Conservation (phyloP, 2,329 filamentous ascomycete genomes). For the Aureobasidium sp. region DNA sequence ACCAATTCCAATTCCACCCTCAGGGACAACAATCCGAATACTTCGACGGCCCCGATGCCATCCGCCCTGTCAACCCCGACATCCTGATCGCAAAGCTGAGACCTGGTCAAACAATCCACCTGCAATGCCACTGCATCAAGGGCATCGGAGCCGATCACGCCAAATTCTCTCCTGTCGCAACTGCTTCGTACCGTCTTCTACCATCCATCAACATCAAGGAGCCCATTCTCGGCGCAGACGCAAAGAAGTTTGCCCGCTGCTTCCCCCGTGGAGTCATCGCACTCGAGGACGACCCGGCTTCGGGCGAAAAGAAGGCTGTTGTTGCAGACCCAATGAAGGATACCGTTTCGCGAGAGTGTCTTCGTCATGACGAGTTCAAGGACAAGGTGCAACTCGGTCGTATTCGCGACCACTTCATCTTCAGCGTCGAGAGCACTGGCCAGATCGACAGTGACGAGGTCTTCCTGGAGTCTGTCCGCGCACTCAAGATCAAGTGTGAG, state of each 20-base stretch:
- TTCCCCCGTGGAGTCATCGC: conserved; percentile 85
- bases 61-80: conserved; percentile 77
- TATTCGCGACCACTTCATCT: conserved; percentile 93
- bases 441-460: conserved; percentile 92
- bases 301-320: conserved; percentile 77
- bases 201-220: conserved; percentile 76
- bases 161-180: conserved; percentile 95
- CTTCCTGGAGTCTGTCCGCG: conserved; percentile 81
- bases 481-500: conserved; percentile 78
- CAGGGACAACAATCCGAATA: conserved; percentile 64
- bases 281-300: conserved; percentile 62
- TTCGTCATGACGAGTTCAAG: conserved; percentile 88
- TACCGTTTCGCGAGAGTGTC: conserved; percentile 86
- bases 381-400: conserved; percentile 91
- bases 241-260: conserved; percentile 81
- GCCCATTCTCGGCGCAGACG: conserved; percentile 81
- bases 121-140: conserved; percentile 91
- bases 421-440: conserved; percentile 86
- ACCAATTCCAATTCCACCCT: conserved; percentile 62
- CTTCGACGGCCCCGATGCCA: conserved; percentile 56
- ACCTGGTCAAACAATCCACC: conserved; percentile 77
- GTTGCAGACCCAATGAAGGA: conserved; percentile 86
- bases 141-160: conserved; percentile 90
- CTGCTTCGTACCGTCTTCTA: conserved; percentile 84
- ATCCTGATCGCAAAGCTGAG: conserved; percentile 92